phyloP scores from a whole-genome alignment of 345 rosid genomes.

The Moringa oleifera region DNA sequence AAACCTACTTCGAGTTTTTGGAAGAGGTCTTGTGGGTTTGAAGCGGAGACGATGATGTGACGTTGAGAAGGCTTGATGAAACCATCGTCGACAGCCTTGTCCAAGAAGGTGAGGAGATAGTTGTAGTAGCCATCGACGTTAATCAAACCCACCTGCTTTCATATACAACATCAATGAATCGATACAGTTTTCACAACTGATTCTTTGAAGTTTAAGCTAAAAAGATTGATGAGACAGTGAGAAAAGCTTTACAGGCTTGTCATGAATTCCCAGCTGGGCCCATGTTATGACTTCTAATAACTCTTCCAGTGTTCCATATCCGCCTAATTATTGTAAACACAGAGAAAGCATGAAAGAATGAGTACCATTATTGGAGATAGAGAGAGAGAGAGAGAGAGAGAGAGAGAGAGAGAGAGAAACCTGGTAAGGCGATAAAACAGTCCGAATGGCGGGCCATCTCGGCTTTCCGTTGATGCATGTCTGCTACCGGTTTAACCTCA shows the following conservation, averaged over 20 bases:
- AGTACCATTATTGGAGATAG: too few species aligned
- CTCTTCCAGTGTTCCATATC: conserved; percentile 53
- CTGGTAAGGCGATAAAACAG: conserved; percentile 50
- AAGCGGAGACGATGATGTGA: conserved; percentile 79
- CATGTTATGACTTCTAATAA: conserved; percentile 47
- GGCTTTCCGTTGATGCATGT: conserved; percentile 58
- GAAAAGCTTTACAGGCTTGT: conserved; percentile 40
- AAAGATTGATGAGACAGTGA: neutral
- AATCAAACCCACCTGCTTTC: conserved; percentile 80
- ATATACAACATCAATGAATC: neutral
- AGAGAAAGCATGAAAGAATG: too few species aligned
- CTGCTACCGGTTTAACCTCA: conserved; percentile 35
- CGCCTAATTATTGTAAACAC: conserved; percentile 21
- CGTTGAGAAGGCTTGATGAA: conserved; percentile 84
- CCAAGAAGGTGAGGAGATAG: conserved; percentile 75
- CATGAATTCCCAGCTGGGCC: conserved; percentile 55
- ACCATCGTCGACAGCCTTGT: conserved; percentile 98
- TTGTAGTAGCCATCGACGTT: conserved; percentile 95
- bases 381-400: neutral
- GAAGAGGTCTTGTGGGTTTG: conserved; percentile 78
- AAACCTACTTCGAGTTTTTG: conserved; percentile 91
- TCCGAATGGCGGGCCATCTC: conserved; percentile 54
- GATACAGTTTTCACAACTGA: too few species aligned
- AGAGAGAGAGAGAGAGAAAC: neutral
- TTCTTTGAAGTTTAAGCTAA: too few species aligned